These are phyloP conservation scores for Stemphylium lycopersici DNA, from an alignment of 2,329 filamentous ascomycete genomes.

Conservation along the genomic window DNA sequence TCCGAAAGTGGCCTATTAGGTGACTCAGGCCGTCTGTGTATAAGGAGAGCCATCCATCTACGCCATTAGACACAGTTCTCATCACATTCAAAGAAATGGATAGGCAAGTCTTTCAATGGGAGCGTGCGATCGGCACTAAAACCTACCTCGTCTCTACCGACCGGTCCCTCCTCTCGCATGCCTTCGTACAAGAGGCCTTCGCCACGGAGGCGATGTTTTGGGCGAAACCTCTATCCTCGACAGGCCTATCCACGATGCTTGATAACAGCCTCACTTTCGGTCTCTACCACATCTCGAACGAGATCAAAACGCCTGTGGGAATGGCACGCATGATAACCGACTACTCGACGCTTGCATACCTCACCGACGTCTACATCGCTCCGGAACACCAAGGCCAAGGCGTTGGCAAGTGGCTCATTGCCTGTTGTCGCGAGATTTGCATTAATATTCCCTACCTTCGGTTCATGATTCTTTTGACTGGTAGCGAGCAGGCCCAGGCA, in stretches of 20 bases:
- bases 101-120: slow-evolving; percentile 31
- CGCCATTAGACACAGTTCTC: neutral
- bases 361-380: slow-evolving; percentile 72
- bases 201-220: slow-evolving; percentile 39
- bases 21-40: slow-evolving; percentile 2
- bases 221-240: slow-evolving; percentile 33
- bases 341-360: slow-evolving; percentile 69
- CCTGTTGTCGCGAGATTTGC: slow-evolving; percentile 63
- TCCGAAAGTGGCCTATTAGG: neutral
- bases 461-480: slow-evolving; percentile 37
- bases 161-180: slow-evolving; percentile 31
- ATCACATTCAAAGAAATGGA: slow-evolving; percentile 19
- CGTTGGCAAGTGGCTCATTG: slow-evolving; percentile 69
- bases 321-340: slow-evolving; percentile 72
- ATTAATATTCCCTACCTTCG: slow-evolving; percentile 66
- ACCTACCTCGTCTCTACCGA: slow-evolving; percentile 39
- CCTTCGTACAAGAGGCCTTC: slow-evolving; percentile 40
- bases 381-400: slow-evolving; percentile 66
- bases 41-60: neutral
- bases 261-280: slow-evolving; percentile 44
- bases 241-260: slow-evolving; percentile 32
- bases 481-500: slow-evolving; percentile 29
- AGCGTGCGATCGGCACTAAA: slow-evolving; percentile 24
- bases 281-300: slow-evolving; percentile 26
- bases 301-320: slow-evolving; percentile 56